Conservation (phyloP, 1,139 yeast species). For the Nematodospora anomalae region DNA sequence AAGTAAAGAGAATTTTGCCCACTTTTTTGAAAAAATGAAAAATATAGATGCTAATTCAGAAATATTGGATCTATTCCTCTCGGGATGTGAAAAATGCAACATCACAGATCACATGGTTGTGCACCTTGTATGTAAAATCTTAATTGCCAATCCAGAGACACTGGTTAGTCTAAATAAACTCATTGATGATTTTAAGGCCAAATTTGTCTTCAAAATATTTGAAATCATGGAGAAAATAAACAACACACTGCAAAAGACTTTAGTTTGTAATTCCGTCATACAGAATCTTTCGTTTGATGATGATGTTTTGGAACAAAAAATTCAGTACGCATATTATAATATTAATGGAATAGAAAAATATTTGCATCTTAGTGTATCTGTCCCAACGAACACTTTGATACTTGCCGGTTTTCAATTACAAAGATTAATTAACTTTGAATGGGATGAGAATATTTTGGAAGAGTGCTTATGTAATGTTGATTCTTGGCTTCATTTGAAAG, state of each 20-base stretch:
- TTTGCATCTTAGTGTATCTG: conserved; percentile 12
- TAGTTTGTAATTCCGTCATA: conserved; percentile 18
- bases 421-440: conserved; percentile 21
- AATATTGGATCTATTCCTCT: not conserved
- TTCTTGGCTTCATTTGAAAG: conserved; percentile 5
- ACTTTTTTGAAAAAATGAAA: conserved; percentile 19
- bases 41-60: conserved; percentile 14
- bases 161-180: conserved; percentile 2
- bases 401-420: conserved; percentile 23
- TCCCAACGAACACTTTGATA: conserved; percentile 13
- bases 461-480: conserved; percentile 13
- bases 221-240: conserved; percentile 16
- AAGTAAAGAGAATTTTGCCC: conserved; percentile 14
- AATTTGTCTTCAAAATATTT: conserved; percentile 9
- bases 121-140: conserved; percentile 6
- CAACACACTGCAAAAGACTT: conserved; percentile 14
- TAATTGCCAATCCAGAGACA: conserved; percentile 4
- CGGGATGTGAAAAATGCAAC: not conserved
- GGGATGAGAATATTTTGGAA: conserved; percentile 20
- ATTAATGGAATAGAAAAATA: conserved; percentile 21
- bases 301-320: conserved; percentile 12
- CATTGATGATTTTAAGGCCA: conserved; percentile 9
- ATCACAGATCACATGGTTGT: conserved; percentile 2
- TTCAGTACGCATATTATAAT: conserved; percentile 23
- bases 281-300: conserved; percentile 14